These are phyloP conservation scores for Talaromyces sp. DNA, from an alignment of 2,329 filamentous ascomycete genomes.

Conservation along the genomic window DNA sequence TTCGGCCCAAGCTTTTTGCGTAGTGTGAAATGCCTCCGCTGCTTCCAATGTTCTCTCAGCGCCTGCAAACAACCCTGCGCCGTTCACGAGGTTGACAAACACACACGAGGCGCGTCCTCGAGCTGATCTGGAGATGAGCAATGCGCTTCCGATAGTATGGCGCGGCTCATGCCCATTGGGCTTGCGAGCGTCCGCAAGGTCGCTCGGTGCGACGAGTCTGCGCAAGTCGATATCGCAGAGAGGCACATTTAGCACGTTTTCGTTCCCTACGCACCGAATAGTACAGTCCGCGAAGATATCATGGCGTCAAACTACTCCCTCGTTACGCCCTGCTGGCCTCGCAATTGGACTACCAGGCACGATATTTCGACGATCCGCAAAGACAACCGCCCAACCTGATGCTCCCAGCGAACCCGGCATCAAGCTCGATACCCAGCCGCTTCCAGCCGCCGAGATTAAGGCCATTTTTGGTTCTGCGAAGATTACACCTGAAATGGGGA, in stretches of 20 bases:
- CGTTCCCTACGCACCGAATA: neutral
- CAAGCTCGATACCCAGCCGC: slow-evolving; percentile 22
- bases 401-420: slow-evolving; percentile 20
- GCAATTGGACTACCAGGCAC: neutral
- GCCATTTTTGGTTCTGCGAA: slow-evolving; percentile 29
- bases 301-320: neutral
- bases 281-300: neutral
- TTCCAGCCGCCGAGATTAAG: slow-evolving; percentile 28
- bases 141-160: slow-evolving; percentile 38
- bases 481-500: slow-evolving; percentile 27
- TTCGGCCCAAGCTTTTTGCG: neutral
- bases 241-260: slow-evolving; percentile 4
- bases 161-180: slow-evolving; percentile 32
- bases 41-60: neutral
- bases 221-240: slow-evolving; percentile 1
- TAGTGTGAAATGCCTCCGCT: neutral
- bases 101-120: neutral
- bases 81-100: neutral
- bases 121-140: slow-evolving; percentile 31
- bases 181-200: slow-evolving; percentile 21
- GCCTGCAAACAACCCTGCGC: neutral
- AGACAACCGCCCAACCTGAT: neutral
- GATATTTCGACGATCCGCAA: slow-evolving; percentile 3
- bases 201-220: slow-evolving; percentile 13
- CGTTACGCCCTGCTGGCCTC: neutral